phyloP scores from a whole-genome alignment of 495 filamentous ascomycete species.

The Rhypophila decipiens region DNA sequence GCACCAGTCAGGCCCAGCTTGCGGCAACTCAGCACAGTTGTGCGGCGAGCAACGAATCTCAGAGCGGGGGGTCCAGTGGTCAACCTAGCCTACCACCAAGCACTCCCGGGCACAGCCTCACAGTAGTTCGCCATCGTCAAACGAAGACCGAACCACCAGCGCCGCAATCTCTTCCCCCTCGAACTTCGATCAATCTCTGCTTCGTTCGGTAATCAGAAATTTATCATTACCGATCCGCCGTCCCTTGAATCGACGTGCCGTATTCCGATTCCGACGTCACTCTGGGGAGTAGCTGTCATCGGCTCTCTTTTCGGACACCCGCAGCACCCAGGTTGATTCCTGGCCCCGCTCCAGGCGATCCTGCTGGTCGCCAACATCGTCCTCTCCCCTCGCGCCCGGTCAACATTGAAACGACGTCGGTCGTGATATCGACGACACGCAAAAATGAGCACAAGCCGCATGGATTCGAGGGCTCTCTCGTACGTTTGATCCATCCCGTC shows the following conservation, averaged over 20 bases:
- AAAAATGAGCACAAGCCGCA: slow-evolving; percentile 25
- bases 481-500: slow-evolving; percentile 14
- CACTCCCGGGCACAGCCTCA: not conserved
- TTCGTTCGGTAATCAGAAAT: too few relatives aligned
- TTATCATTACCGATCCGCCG: too few relatives aligned
- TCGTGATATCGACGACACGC: slow-evolving; percentile 9
- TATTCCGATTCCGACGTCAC: too few relatives aligned
- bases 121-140: not conserved
- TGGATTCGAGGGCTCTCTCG: slow-evolving; percentile 24
- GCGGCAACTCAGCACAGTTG: too few relatives aligned
- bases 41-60: not conserved
- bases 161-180: not conserved
- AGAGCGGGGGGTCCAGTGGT: not conserved
- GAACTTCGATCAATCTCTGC: too few relatives aligned
- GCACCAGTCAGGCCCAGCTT: not conserved
- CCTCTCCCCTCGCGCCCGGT: slow-evolving; percentile 1
- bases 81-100: too few relatives aligned
- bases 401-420: slow-evolving; percentile 9
- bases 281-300: too few relatives aligned
- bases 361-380: slow-evolving; percentile 2
- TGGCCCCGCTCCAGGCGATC: not conserved
- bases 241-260: too few relatives aligned
- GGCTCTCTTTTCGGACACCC: too few relatives aligned
- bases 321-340: not conserved
- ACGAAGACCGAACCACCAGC: not conserved